Base-by-base conservation (phyloP, 805 yeast species). In the Monosporozyma aerobia region DNA sequence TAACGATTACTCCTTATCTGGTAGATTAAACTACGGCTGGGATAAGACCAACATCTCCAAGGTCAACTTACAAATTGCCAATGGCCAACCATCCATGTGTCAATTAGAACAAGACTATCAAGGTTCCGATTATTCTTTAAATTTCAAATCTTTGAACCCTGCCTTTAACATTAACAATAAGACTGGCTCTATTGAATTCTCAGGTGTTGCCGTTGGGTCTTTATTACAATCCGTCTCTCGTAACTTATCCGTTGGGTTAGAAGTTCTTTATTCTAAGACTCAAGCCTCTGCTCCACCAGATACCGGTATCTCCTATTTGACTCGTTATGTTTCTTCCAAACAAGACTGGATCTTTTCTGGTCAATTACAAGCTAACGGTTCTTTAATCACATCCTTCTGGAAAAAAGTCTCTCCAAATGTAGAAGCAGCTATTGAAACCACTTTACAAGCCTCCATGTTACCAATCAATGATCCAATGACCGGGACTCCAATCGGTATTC, bases 71-170 rank as follows among this genome's bases (percentile, higher is more conserved):
- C 98, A 92, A 76, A 76, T 90, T 60, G 87, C 95, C 61, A 76
- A 83, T 57, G 87, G 85, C 59, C 97, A 90, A 75, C 97, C 94
- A 59, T 77, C 94, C 54, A 89, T 92, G 95, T 78, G 87, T 57
- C 98, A 94, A 75, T 77, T 92, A 62, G 99, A 94, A 77, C 97
- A 94, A 70, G 99, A 94, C 72, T 85, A 81, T 75, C 92, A 86
- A 73, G 97, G 92, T 56, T 72, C 78, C 53, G 99, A 94, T 70
- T 90, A 82, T 69, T 84, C 96, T 49, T 70, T 90, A 68, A 90
- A 90, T 77, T 76, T 94, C 68, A 95, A 94, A 76, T 77, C 95
- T 52, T 78, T 90, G 69, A 94, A 94, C 76, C 98, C 99, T 56
- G 82, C 87, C 46, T 69, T 86, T 60, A 70, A 86, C 51, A n/a